A percentile compares a stretch with the other conserved stretches of the same genome.
These are phyloP conservation scores for Meredithiella fracta DNA, from an alignment of 2,329 filamentous ascomycete genomes.

Conservation along the genomic window DNA sequence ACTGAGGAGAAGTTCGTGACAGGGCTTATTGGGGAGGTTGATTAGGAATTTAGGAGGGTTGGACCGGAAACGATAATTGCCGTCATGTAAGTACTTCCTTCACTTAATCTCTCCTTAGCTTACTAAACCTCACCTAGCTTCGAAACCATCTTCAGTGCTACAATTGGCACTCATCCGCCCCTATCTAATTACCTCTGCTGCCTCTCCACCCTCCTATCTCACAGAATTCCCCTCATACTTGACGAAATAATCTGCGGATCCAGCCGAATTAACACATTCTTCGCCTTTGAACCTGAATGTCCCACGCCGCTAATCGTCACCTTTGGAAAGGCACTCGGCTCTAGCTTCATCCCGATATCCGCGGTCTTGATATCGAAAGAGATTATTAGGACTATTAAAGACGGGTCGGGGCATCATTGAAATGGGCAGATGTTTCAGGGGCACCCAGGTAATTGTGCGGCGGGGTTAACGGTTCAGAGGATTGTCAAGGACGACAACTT, in stretches of 20 bases:
- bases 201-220: slow-evolving; percentile 36
- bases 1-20: slow-evolving; percentile 25
- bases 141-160: slow-evolving; percentile 4
- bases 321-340: slow-evolving; percentile 42
- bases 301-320: slow-evolving; percentile 38
- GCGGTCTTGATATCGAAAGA: slow-evolving; percentile 35
- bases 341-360: slow-evolving; percentile 39
- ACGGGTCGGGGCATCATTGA: slow-evolving; percentile 30
- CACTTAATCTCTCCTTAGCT: no score
- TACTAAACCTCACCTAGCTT: slow-evolving; percentile 26
- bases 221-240: slow-evolving; percentile 36
- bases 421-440: slow-evolving; percentile 42
- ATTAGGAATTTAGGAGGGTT: slow-evolving; percentile 29
- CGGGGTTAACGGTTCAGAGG: slow-evolving; percentile 24
- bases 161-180: slow-evolving; percentile 29
- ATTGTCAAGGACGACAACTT: slow-evolving; percentile 23
- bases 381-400: slow-evolving; percentile 32
- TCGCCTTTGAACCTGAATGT: slow-evolving; percentile 45
- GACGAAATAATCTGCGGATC: slow-evolving; percentile 55
- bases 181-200: slow-evolving; percentile 38
- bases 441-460: slow-evolving; percentile 25
- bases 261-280: slow-evolving; percentile 42
- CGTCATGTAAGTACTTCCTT: background rate
- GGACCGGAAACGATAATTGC: slow-evolving; percentile 28
- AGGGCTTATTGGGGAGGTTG: slow-evolving; percentile 28